Evolutionary conservation across 176 grass and related monocot genomes (phyloP).

Genomic region (Rhynchospora tenuis): DNA sequence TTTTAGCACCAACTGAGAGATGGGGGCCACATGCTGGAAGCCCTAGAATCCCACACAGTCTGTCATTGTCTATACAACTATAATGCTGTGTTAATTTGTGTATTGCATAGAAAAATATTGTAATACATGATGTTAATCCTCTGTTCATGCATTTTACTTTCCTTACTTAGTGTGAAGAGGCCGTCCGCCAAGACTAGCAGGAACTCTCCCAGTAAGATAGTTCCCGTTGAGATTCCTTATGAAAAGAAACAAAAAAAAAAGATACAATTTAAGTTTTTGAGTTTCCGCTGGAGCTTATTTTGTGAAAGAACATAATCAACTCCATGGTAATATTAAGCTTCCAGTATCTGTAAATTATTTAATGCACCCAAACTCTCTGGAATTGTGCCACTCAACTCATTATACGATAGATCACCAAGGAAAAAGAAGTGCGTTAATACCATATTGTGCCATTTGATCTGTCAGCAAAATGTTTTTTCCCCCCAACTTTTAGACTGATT

Average conservation of each 20-base stretch:
- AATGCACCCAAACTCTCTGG: constrained; percentile 75
- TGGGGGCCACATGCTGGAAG: constrained; percentile 73
- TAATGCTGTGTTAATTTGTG: constrained; percentile 2
- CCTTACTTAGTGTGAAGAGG: constrained; percentile 93
- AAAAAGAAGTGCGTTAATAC: constrained; percentile 4
- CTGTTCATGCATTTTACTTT: neutral
- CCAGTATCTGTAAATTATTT: constrained; percentile 60
- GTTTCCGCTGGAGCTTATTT: neutral
- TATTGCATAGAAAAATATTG: neutral
- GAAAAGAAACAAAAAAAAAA: constrained; percentile 11
- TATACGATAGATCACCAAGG: constrained; percentile 85
- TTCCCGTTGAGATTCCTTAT: constrained; percentile 98
- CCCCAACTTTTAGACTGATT: neutral
- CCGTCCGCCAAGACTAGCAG: constrained; percentile 75
- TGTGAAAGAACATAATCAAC: neutral
- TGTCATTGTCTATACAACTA: constrained; percentile 81
- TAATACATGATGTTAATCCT: neutral
- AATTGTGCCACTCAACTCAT: constrained; percentile 89
- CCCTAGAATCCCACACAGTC: constrained; percentile 86
- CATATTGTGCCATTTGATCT: neutral
- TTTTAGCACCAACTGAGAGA: constrained; percentile 74
- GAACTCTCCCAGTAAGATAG: constrained; percentile 78
- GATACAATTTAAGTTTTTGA: neutral
- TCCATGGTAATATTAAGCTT: constrained; percentile 29
- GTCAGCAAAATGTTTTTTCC: neutral